Conservation (phyloP, 2,329 filamentous ascomycete genomes). For the Magnaporthiopsis poae region DNA sequence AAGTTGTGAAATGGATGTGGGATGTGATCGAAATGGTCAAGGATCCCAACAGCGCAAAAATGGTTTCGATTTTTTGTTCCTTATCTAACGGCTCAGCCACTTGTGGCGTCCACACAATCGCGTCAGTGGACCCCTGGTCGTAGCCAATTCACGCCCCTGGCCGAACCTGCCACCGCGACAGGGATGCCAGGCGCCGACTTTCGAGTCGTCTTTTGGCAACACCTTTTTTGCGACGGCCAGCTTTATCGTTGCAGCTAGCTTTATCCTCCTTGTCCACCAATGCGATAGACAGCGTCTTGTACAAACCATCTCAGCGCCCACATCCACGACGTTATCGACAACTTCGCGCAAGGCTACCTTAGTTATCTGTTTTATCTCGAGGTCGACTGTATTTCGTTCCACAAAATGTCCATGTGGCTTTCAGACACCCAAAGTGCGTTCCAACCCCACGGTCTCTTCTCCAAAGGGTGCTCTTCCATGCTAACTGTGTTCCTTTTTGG, state of each 20-base stretch:
- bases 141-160: neutral
- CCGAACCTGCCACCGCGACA: neutral
- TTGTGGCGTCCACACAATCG: neutral
- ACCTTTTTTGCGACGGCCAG: neutral
- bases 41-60: no score
- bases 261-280: neutral
- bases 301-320: neutral
- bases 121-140: neutral
- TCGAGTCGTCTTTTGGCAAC: neutral
- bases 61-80: neutral
- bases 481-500: slow-evolving; percentile 17
- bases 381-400: neutral
- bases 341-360: no score
- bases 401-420: slow-evolving; percentile 80
- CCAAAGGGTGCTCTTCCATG: slow-evolving; percentile 1
- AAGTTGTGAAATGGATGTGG: no score
- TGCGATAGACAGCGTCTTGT: neutral
- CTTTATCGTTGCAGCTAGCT: neutral
- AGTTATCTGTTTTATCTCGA: neutral
- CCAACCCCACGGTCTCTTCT: slow-evolving; percentile 9
- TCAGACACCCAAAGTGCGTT: slow-evolving; percentile 86
- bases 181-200: neutral
- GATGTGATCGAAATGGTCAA: no score
- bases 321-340: neutral
- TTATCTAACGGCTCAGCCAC: neutral